Percentiles rank a stretch among this genome's conserved stretches.
These are phyloP conservation scores for Ganoderma sinense DNA, from an alignment of 1,284 basidiomycete genomes.

Conservation along the genomic window DNA sequence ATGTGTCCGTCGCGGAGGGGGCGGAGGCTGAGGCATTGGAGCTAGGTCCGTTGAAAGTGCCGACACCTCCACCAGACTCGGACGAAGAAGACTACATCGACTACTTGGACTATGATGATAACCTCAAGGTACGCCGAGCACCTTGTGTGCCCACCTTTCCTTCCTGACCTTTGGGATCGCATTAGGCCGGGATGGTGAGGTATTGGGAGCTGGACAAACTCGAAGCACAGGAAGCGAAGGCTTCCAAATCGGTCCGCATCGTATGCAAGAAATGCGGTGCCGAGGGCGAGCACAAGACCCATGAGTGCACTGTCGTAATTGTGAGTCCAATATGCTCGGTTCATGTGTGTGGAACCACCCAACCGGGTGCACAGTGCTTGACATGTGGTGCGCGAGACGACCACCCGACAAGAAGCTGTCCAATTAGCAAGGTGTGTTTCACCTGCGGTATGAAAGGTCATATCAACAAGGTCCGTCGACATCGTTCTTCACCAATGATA, in stretches of 20 bases:
- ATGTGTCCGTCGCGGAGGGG: constrained; percentile 60
- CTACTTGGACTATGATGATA: constrained; percentile 73
- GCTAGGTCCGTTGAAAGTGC: constrained; percentile 54
- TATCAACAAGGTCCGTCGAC: constrained; percentile 67
- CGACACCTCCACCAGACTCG: constrained; percentile 46
- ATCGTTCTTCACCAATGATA: neutral
- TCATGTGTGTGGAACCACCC: constrained; percentile 12
- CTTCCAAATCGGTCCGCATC: constrained; percentile 49
- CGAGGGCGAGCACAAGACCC: constrained; percentile 70
- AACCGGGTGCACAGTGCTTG: constrained; percentile 65
- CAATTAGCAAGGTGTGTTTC: constrained; percentile 86
- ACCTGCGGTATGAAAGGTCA: constrained; percentile 90
- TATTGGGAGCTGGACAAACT: constrained; percentile 60
- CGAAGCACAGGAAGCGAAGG: constrained; percentile 46
- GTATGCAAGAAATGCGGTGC: constrained; percentile 80
- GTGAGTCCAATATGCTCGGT: constrained; percentile 49
- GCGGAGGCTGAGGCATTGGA: constrained; percentile 43
- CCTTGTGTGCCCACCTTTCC: neutral
- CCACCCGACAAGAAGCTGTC: constrained; percentile 84
- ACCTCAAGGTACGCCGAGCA: constrained; percentile 57
- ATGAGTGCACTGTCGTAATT: constrained; percentile 70
- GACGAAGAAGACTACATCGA: constrained; percentile 73
- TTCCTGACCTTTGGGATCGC: constrained; percentile 6
- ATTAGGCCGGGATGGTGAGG: constrained; percentile 53
- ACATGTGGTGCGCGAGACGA: constrained; percentile 90